Evolutionary conservation across 345 rosid species (phyloP).

Genomic region (Erodium maritimum): DNA sequence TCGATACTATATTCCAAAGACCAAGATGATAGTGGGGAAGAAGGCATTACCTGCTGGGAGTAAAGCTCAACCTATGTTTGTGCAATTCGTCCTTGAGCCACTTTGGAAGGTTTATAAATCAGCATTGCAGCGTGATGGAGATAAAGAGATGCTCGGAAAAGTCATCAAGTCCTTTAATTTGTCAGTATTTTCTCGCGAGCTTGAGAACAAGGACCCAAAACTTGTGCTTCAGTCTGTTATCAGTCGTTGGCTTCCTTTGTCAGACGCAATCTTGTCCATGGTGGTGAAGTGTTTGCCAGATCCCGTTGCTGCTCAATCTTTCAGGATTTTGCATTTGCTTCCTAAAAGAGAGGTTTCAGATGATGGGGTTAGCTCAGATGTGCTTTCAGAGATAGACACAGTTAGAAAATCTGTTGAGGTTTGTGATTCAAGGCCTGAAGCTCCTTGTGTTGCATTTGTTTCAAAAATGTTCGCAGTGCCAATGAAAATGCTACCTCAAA

Average conservation of each 20-base stretch:
- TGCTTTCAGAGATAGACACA: slow-evolving; percentile 51
- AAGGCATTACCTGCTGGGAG: slow-evolving; percentile 42
- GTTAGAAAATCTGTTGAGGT: slow-evolving; percentile 66
- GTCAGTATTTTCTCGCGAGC: slow-evolving; percentile 60
- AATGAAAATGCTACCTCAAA: slow-evolving; percentile 61
- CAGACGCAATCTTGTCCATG: slow-evolving; percentile 80
- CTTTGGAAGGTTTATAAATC: slow-evolving; percentile 83
- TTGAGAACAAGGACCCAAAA: slow-evolving; percentile 82
- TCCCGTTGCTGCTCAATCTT: slow-evolving; percentile 65
- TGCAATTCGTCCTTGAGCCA: slow-evolving; percentile 89
- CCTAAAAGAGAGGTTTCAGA: slow-evolving; percentile 51
- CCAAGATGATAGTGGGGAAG: slow-evolving; percentile 83
- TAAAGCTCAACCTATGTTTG: slow-evolving; percentile 85
- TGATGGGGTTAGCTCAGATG: slow-evolving; percentile 26
- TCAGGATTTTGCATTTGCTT: slow-evolving; percentile 55
- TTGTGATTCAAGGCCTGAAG: slow-evolving; percentile 52
- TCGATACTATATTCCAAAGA: slow-evolving; percentile 51
- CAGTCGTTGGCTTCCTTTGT: slow-evolving; percentile 92
- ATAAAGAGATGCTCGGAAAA: slow-evolving; percentile 45
- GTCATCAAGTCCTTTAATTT: slow-evolving; percentile 63
- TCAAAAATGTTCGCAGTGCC: slow-evolving; percentile 94
- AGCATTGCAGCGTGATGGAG: slow-evolving; percentile 58
- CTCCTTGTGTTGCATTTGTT: slow-evolving; percentile 74
- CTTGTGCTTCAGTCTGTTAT: slow-evolving; percentile 63
- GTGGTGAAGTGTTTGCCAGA: slow-evolving; percentile 74